phyloP scores from a whole-genome alignment of 2,329 filamentous ascomycete genomes.

The Ceratocystis cacaofunesta region DNA sequence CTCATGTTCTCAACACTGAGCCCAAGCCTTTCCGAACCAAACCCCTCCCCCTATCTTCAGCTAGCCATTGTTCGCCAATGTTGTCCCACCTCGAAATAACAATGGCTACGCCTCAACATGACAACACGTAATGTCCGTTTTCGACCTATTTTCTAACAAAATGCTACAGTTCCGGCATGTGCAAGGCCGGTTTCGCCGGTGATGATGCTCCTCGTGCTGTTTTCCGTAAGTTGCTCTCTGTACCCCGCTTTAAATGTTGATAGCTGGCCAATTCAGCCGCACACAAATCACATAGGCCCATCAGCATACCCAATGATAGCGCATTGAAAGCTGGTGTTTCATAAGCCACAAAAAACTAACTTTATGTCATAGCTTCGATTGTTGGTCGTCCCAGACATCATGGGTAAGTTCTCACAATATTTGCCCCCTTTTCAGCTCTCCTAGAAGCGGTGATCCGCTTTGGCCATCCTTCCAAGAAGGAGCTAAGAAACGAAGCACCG shows the following conservation, averaged over 20 bases:
- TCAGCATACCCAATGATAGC: constrained; percentile 16
- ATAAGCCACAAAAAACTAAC: constrained; percentile 15
- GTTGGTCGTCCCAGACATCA: constrained; percentile 99
- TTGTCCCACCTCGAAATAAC: not conserved
- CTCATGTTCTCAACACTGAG: constrained; percentile 25
- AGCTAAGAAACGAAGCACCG: not conserved
- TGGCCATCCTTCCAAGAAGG: constrained; percentile 8
- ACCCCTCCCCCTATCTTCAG: constrained; percentile 12
- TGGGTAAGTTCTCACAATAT: constrained; percentile 55
- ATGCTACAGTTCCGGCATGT: constrained; percentile 86
- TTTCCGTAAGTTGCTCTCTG: constrained; percentile 88
- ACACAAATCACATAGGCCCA: constrained; percentile 14
- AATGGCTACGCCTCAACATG: not conserved
- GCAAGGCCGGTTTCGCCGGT: constrained; percentile 99
- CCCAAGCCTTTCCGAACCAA: constrained; percentile 14
- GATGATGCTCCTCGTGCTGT: constrained; percentile 99
- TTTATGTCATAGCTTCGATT: constrained; percentile 62
- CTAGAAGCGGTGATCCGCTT: constrained; percentile 6
- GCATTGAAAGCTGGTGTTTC: not conserved
- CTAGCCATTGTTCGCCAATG: constrained; percentile 11
- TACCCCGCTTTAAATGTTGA: constrained; percentile 27
- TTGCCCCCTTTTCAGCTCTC: constrained; percentile 8
- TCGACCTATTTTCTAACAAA: constrained; percentile 10
- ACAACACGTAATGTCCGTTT: not conserved
- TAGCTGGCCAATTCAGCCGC: constrained; percentile 8